Evolutionary conservation across 2,329 filamentous ascomycete species (phyloP).

Genomic region (Leptographium flavum): DNA sequence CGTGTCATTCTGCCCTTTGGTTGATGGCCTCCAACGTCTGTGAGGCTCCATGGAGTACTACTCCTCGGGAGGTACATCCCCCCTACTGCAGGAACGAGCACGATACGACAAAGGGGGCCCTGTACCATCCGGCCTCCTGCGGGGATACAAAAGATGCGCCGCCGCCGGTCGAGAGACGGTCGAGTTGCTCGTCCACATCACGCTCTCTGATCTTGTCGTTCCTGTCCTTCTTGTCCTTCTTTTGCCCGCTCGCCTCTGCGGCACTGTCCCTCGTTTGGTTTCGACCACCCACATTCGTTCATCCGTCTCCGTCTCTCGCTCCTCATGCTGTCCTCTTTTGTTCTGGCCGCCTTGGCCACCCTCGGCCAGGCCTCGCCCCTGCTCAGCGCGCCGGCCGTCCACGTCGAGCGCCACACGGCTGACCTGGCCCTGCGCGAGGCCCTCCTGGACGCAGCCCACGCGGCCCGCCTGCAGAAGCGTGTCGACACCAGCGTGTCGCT

Average conservation of each 20-base stretch:
- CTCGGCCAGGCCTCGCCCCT: background rate
- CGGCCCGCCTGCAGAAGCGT: background rate
- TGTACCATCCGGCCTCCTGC: too few relatives aligned
- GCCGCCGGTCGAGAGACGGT: too few relatives aligned
- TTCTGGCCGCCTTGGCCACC: background rate
- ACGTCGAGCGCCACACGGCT: background rate
- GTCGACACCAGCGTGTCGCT: background rate
- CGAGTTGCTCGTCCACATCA: too few relatives aligned
- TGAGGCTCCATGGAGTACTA: too few relatives aligned
- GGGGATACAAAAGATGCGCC: too few relatives aligned
- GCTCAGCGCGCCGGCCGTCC: background rate
- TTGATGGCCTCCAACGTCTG: too few relatives aligned
- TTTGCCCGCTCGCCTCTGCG: background rate
- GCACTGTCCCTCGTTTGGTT: background rate
- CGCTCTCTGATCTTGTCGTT: too few relatives aligned
- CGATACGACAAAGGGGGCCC: too few relatives aligned
- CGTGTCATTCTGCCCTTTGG: too few relatives aligned
- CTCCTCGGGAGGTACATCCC: too few relatives aligned
- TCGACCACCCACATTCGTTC: background rate
- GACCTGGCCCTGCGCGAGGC: background rate
- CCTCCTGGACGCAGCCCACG: background rate
- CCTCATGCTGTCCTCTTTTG: background rate
- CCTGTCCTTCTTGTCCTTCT: background rate
- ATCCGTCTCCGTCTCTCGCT: background rate
- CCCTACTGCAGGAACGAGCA: too few relatives aligned